A percentile compares a stretch with the other conserved stretches of the same genome.
phyloP scores from a whole-genome alignment of 176 grass and related monocot species.

The Oryza glaberrima region DNA sequence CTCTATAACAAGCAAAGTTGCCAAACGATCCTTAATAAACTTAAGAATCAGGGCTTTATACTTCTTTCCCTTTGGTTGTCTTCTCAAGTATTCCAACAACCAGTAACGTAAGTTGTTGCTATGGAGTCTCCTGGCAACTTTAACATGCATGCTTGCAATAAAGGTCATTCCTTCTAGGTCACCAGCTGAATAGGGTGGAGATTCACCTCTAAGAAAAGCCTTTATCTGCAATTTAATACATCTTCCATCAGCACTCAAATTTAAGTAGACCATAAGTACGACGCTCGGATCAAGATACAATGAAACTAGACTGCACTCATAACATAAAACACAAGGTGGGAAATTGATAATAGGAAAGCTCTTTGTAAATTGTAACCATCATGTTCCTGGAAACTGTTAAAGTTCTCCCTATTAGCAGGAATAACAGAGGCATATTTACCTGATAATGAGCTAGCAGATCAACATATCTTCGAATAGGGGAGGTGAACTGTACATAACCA shows the following conservation, averaged over 20 bases:
- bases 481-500: constrained; percentile 95
- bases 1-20: constrained; percentile 78
- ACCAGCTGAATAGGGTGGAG: constrained; percentile 75
- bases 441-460: constrained; percentile 97
- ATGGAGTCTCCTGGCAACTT: constrained; percentile 76
- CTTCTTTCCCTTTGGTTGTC: constrained; percentile 67
- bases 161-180: constrained; percentile 83
- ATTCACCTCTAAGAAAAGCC: constrained; percentile 84
- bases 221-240: constrained; percentile 65
- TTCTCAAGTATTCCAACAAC: constrained; percentile 88
- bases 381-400: constrained; percentile 17
- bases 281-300: constrained; percentile 23
- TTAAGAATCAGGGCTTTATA: constrained; percentile 78
- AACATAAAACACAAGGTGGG: constrained; percentile 1
- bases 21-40: constrained; percentile 76
- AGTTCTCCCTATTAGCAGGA: neutral
- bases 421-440: constrained; percentile 42
- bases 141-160: constrained; percentile 81
- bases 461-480: constrained; percentile 94
- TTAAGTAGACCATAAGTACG: constrained; percentile 5
- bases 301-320: constrained; percentile 32
- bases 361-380: constrained; percentile 30
- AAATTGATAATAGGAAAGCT: constrained; percentile 5
- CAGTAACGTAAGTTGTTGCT: constrained; percentile 81
- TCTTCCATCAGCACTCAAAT: constrained; percentile 16